Base-by-base conservation (phyloP, 345 rosid species). In the Eucalyptus erythrocorys region DNA sequence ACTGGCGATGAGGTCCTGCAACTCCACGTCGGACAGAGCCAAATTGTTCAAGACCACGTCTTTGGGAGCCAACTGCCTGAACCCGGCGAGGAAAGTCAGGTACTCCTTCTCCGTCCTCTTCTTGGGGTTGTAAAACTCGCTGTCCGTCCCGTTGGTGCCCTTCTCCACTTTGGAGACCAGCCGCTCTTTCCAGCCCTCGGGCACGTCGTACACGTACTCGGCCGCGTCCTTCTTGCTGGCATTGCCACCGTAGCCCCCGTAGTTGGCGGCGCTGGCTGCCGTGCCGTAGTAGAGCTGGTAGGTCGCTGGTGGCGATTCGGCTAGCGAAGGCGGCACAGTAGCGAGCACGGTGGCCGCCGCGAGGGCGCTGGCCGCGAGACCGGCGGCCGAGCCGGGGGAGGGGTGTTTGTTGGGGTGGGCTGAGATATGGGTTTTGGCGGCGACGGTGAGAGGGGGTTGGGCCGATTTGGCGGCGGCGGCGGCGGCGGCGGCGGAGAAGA, bases 201-300 rank as follows among this genome's bases (percentile, higher is more conserved):
- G 99, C 57, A 97, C 99, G 50, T 95, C 99, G 91, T 96, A 96
- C 27, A 96, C 90, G 90, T 97, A 97, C 93, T 97, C 99, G 10
- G 99, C 99, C n/a, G 99, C 91, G 64, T 96, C 88, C 89, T 96
- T 93, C 92, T 95, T 94, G 95, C 93, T 97, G 48, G 99, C 95
- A 89, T 97, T 97, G 1, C 99, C 99, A 2, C 98, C 99, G 84
- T 94, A 97, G 1, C 99, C 97, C 0, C 99, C 98, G 89, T 97
- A 97, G 91, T 96, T 97, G 50, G 99, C 96, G 40, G 99, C 98
- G 90, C 99, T 97, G 89, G 99, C 98, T 43, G 99, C 99, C 40
- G 99, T 97, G 89, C 98, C 99, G 92, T 96, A 96, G 95, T 96
- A 97, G 86, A 96, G 1, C 64, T 68, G 84, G 94, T 89, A 97